Base-by-base conservation (phyloP, 352 stramenopile species). In the Phytopythium chamaehyphon region DNA sequence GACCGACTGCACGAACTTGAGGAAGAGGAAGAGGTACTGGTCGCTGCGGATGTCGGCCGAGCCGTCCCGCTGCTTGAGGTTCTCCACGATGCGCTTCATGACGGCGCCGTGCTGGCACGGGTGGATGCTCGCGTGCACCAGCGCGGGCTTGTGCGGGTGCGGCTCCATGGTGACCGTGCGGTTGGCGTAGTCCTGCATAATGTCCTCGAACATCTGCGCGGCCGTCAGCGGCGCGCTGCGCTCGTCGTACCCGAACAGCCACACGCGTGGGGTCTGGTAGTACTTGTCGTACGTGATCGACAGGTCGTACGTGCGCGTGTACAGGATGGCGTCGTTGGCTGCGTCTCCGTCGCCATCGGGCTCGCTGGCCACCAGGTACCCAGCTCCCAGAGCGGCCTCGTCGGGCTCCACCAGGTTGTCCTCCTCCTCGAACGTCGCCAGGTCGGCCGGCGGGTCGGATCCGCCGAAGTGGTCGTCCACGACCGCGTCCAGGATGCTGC, bases 251-350 rank as follows among this genome's bases (percentile, higher is more conserved):
- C 97, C 97, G 64, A 98, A 97, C 31, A 99, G 91, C 88, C 90
- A 99, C 51, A 99, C 93, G 40, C 96, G 90, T n/a, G 97, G 97
- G 38, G 96, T 99, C 76, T 99, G 96, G 64, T 99, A 99, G 73
- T 99, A 99, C 71, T 99, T 99, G 76, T 99, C 97, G 76, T 99
- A 99, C 35, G 95, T 99, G 60, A 99, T 99, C 53, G 76, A 96
- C 12, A 99, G 58, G 69, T 99, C 97, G 71, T 99, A 99, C 45
- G 93, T 98, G 54, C 97, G 88, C 28, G 96, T 98, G 62, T 97
- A 92, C 44, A 97, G 62, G 57, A 98, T 87, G 54, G 93, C 80
- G 56, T 97, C 86, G 44, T 97, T 88, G 56, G 93, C 85, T n/a
- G n/a, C n/a, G n/a, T n/a, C n/a, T n/a, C n/a, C n/a, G 58, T 94